Conservation (phyloP, 2,329 filamentous ascomycete genomes). For the Botryotinia convoluta region DNA sequence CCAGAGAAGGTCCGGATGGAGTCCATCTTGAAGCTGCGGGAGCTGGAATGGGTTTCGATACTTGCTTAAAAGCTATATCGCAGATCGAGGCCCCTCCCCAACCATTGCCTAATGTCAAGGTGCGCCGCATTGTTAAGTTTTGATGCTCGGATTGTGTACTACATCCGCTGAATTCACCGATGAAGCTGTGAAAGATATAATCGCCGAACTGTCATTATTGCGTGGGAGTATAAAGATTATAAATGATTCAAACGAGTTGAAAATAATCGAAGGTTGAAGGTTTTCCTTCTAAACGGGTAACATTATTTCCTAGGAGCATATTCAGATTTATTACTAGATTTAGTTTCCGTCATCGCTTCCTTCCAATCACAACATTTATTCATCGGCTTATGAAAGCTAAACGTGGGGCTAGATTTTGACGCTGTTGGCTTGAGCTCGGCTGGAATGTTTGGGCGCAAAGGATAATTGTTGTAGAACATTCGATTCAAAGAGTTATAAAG, state of each 20-base stretch:
- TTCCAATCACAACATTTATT: neutral
- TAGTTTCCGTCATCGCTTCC: slow-evolving; percentile 20
- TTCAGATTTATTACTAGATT: neutral
- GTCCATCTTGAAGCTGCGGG: slow-evolving; percentile 21
- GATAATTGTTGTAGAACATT: slow-evolving; percentile 31
- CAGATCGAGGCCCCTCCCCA: slow-evolving; percentile 28
- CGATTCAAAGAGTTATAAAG: slow-evolving; percentile 21
- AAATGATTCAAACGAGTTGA: neutral
- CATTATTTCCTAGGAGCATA: neutral
- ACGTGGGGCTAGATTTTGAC: slow-evolving; percentile 11
- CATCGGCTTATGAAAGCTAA: neutral
- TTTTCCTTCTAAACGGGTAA: neutral
- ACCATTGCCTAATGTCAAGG: slow-evolving; percentile 27
- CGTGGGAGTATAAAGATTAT: slow-evolving; percentile 14
- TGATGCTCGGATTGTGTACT: slow-evolving; percentile 21
- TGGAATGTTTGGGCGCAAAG: slow-evolving; percentile 6
- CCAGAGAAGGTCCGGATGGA: slow-evolving; percentile 9
- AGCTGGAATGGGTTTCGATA: slow-evolving; percentile 24
- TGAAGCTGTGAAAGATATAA: slow-evolving; percentile 25
- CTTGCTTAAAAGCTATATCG: slow-evolving; percentile 31
- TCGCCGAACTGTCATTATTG: slow-evolving; percentile 33
- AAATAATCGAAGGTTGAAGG: neutral
- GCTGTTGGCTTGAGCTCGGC: neutral
- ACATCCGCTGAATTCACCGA: slow-evolving; percentile 34
- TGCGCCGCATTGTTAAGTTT: slow-evolving; percentile 33